phyloP scores from a whole-genome alignment of 2,329 filamentous ascomycete genomes.

The Elsinoe batatas region DNA sequence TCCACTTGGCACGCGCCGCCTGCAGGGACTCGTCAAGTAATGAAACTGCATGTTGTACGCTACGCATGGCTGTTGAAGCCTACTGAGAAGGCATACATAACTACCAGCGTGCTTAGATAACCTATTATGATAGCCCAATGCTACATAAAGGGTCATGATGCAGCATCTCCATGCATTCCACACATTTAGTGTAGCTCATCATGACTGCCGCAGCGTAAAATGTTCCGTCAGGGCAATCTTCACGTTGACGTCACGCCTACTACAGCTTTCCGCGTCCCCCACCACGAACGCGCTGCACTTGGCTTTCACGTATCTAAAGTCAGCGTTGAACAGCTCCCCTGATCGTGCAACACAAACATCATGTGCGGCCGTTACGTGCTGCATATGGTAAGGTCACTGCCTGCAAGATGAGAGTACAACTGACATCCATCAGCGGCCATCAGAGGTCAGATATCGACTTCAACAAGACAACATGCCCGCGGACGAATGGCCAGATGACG shows the following conservation, averaged over 20 bases:
- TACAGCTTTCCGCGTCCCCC: constrained; percentile 1
- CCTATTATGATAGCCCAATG: no score
- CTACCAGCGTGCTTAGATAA: no score
- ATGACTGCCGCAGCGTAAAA: background rate
- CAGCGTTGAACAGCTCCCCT: background rate
- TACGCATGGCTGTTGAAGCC: no score
- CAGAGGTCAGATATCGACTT: constrained; percentile 63
- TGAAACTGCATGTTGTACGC: no score
- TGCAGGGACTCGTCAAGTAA: no score
- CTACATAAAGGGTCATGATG: no score
- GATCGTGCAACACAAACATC: background rate
- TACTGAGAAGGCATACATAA: no score
- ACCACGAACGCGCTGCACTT: background rate
- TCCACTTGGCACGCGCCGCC: no score
- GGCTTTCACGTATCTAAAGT: no score
- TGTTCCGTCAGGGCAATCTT: background rate
- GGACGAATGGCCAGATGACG: constrained; percentile 56
- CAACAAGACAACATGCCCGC: constrained; percentile 65
- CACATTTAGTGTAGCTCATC: no score
- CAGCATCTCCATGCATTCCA: no score
- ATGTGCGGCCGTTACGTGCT: constrained; percentile 64
- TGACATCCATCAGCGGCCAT: constrained; percentile 51
- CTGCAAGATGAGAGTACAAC: constrained; percentile 13
- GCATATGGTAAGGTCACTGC: constrained; percentile 17
- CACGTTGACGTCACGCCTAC: constrained; percentile 6